Base-by-base conservation (phyloP, 805 yeast species). In the Tetrapisispora pingtungensis region DNA sequence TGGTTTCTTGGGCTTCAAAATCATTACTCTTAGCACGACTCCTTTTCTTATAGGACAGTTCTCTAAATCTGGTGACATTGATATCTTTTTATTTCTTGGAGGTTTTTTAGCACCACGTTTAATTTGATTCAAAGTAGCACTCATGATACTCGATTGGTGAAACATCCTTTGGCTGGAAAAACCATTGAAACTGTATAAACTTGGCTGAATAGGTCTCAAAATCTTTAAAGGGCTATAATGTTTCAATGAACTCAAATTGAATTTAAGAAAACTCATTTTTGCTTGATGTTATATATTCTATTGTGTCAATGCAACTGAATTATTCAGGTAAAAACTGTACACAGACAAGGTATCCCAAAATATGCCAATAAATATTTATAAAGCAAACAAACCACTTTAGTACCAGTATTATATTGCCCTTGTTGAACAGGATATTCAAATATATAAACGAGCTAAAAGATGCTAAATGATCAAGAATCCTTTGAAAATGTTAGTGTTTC, bases 1-100 rank as follows among this genome's bases (percentile, higher is more conserved):
- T 31, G 99, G 99, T 64, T 93, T 93, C 72, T 93, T 93, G 38
- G 99, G 99, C 66, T 93, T 93, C 53, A 89, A 73, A 44, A 89
- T 86, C 93, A 90, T 84, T 27, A 93, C 95, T 62, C 96, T 77
- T 41, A 89, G 70, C 10, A 93, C 95, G 5, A 93, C 97, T 33
- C 97, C 99, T 54, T 89, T 88, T 54, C 80, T 80, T 56, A 88
- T 83, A 1, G 98, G 98, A 52, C 81, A 77, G n/a, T 65, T 64
- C 5, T 81, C 81, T 47, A 93, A 75, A 66, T 87, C 94, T 7
- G 97, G 97, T 0, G 96, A 75, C 51, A 76, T 78, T 1, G 77
- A 65, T 7, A 68, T 61, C 39, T 62, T 64, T 51, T 66, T 65
- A 26, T 46, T 46, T 34, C 52, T 46, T 22, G 46, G 48, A 26